Conservation (phyloP, 108 stramenopile species). For the Chaetoceros tenuissimus region DNA sequence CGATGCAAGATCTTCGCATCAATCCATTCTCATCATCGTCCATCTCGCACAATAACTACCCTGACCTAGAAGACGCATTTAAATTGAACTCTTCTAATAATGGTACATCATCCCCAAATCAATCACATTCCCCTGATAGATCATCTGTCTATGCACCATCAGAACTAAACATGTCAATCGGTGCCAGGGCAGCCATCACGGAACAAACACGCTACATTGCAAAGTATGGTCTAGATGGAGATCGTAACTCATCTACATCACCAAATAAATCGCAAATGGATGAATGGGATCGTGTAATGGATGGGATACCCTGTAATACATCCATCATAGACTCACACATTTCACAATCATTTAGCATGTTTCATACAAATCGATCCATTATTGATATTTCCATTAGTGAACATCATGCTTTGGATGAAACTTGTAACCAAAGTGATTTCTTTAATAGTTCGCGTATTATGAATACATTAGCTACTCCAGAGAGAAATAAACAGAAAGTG, state of each 20-base stretch:
- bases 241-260: background rate
- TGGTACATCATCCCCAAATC: background rate
- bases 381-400: background rate
- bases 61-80: background rate
- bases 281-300: constrained; percentile 32
- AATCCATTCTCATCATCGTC: background rate
- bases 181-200: constrained; percentile 37
- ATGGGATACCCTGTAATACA: constrained; percentile 9
- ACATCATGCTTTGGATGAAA: background rate
- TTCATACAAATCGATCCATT: background rate
- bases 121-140: background rate
- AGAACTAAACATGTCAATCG: constrained; percentile 38
- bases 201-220: constrained; percentile 41
- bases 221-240: constrained; percentile 42
- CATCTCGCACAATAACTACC: background rate
- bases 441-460: constrained; percentile 37
- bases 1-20: background rate
- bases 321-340: background rate
- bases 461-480: constrained; percentile 23
- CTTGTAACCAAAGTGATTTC: constrained; percentile 17
- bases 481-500: constrained; percentile 7
- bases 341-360: background rate
- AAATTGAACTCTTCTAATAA: background rate
- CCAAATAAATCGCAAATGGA: background rate
- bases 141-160: constrained; percentile 3